A percentile compares a stretch with the other conserved stretches of the same genome.
These are phyloP conservation scores for Mycena rebaudengoi DNA, from an alignment of 768 basidiomycete species.

Conservation along the genomic window DNA sequence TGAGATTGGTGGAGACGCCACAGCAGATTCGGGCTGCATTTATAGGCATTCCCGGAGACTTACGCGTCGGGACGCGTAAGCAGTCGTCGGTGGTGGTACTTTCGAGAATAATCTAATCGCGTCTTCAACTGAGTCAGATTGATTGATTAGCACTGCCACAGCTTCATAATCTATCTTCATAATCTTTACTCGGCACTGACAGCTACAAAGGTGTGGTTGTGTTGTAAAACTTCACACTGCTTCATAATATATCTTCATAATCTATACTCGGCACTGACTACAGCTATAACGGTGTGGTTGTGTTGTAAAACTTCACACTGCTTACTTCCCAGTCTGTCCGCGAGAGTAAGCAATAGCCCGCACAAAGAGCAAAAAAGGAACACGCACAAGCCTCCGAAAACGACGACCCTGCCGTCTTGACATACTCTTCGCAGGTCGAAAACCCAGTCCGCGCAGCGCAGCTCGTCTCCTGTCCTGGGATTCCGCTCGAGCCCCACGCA, in stretches of 20 bases:
- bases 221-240: constrained; percentile 74
- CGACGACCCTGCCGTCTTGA: constrained; percentile 73
- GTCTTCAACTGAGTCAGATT: too few species aligned
- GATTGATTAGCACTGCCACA: too few species aligned
- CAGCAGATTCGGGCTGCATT: constrained; percentile 4
- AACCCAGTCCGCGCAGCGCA: constrained; percentile 87
- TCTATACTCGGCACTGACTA: too few species aligned
- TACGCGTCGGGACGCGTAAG: constrained; percentile 36
- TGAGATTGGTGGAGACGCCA: background rate
- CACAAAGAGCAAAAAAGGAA: constrained; percentile 9
- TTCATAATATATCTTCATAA: too few species aligned
- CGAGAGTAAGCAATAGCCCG: constrained; percentile 13
- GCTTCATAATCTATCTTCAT: too few species aligned
- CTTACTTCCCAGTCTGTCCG: constrained; percentile 81
- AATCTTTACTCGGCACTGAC: too few species aligned
- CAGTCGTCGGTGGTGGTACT: constrained; percentile 7
- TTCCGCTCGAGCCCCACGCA: constrained; percentile 77
- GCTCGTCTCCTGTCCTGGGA: constrained; percentile 86
- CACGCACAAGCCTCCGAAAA: constrained; percentile 82
- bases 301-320: constrained; percentile 71
- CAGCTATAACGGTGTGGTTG: constrained; percentile 14
- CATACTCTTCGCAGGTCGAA: constrained; percentile 81
- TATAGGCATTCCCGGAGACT: constrained; percentile 25
- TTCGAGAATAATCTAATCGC: too few species aligned
- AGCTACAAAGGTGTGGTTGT: constrained; percentile 14